phyloP scores from a whole-genome alignment of 164 flowering plant species.

The Malania oleifera region DNA sequence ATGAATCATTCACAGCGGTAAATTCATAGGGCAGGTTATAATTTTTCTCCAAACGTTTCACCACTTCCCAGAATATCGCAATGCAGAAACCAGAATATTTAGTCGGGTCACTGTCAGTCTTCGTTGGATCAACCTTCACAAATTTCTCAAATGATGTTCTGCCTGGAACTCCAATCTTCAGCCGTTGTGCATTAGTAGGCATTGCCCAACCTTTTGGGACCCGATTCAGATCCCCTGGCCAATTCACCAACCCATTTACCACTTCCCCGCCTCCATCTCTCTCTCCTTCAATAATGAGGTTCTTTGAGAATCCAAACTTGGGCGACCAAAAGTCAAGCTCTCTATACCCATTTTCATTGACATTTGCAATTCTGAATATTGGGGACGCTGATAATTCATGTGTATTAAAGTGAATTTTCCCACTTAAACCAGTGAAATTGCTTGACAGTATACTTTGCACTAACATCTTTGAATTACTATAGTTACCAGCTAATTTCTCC shows the following conservation, averaged over 20 bases:
- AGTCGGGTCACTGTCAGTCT: not conserved
- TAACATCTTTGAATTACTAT: no score
- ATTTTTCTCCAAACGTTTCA: slow-evolving; percentile 15
- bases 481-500: no score
- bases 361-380: no score
- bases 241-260: slow-evolving; percentile 16
- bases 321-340: slow-evolving; percentile 5
- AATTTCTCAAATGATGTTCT: slow-evolving; percentile 32
- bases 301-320: slow-evolving; percentile 1
- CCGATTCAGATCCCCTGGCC: slow-evolving; percentile 29
- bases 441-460: no score
- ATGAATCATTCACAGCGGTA: slow-evolving; percentile 14
- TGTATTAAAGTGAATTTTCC: no score
- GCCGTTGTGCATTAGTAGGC: slow-evolving; percentile 25
- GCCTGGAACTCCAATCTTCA: slow-evolving; percentile 50
- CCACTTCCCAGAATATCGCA: slow-evolving; percentile 33
- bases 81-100: slow-evolving; percentile 47
- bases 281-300: not conserved
- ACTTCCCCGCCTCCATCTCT: not conserved
- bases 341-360: no score
- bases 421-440: no score
- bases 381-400: no score
- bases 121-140: slow-evolving; percentile 24
- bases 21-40: slow-evolving; percentile 33
- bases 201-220: slow-evolving; percentile 49